Conservation (phyloP, 2,329 filamentous ascomycete genomes). For the Fusarium sublunatum region DNA sequence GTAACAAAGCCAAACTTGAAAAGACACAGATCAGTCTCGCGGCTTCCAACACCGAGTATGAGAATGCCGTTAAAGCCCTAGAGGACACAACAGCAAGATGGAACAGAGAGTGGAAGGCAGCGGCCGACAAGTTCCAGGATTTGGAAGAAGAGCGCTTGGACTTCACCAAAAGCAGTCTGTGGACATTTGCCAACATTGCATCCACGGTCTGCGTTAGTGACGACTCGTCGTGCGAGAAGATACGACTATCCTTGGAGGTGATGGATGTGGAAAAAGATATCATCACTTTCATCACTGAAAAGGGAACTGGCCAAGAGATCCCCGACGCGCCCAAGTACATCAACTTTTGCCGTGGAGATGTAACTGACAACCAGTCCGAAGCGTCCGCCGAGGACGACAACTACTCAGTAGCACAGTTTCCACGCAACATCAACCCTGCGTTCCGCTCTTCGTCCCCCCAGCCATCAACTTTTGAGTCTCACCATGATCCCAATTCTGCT, state of each 20-base stretch:
- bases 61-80: conserved; percentile 88
- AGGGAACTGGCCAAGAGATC: conserved; percentile 94
- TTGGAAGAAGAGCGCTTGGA: conserved; percentile 96
- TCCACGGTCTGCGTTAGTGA: conserved; percentile 98
- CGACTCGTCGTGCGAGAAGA: conserved; percentile 95
- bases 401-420: conserved; percentile 96
- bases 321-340: conserved; percentile 97
- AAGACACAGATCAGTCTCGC: conserved; percentile 98
- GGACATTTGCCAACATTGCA: conserved; percentile 97
- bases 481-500: conserved; percentile 84
- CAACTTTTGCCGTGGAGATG: conserved; percentile 94
- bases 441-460: conserved; percentile 97
- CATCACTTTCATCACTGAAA: conserved; percentile 84
- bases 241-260: conserved; percentile 89
- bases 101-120: conserved; percentile 98
- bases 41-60: conserved; percentile 91
- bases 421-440: conserved; percentile 92
- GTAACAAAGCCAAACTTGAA: conserved; percentile 98
- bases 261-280: conserved; percentile 99
- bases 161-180: conserved; percentile 96
- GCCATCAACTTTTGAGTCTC: conserved; percentile 90
- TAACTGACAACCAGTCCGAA: conserved; percentile 83
- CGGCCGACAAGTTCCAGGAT: conserved; percentile 99
- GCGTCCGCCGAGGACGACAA: conserved; percentile 85
- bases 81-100: conserved; percentile 95